These are phyloP conservation scores for Ascochyta clinopodiicola DNA, from an alignment of 2,329 filamentous ascomycete genomes.

Conservation along the genomic window DNA sequence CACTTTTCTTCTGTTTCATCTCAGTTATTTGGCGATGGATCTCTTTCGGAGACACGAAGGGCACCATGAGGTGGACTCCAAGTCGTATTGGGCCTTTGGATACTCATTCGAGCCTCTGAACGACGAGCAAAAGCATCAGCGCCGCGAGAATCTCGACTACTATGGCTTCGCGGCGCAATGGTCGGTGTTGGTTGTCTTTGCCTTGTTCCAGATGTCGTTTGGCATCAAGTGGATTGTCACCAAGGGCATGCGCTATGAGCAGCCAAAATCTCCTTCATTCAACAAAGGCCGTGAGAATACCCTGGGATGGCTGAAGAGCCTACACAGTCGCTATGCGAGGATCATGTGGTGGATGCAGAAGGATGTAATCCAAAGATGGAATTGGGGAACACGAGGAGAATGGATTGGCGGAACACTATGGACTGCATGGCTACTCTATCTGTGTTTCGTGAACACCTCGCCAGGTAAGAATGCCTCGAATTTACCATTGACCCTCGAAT, in stretches of 20 bases:
- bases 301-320: constrained; percentile 31
- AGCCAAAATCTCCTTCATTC: constrained; percentile 52
- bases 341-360: constrained; percentile 55
- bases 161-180: constrained; percentile 64
- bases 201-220: constrained; percentile 51
- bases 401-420: constrained; percentile 57
- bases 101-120: constrained; percentile 63
- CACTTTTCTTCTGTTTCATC: not conserved
- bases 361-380: constrained; percentile 52
- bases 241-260: constrained; percentile 38
- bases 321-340: constrained; percentile 34
- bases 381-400: constrained; percentile 60
- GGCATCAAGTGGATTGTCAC: constrained; percentile 42
- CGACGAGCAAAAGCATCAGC: constrained; percentile 56
- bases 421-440: constrained; percentile 59
- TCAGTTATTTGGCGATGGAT: constrained; percentile 19
- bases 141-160: constrained; percentile 60
- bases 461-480: constrained; percentile 7
- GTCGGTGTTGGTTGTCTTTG: constrained; percentile 57
- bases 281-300: constrained; percentile 40
- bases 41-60: constrained; percentile 30
- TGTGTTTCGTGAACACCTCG: constrained; percentile 59
- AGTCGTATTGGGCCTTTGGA: constrained; percentile 45
- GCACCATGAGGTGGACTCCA: constrained; percentile 32
- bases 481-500: not conserved